A percentile compares a stretch with the other conserved stretches of the same genome.
Conservation (phyloP, 306 rosid species). For the Hippophae rhamnoides region DNA sequence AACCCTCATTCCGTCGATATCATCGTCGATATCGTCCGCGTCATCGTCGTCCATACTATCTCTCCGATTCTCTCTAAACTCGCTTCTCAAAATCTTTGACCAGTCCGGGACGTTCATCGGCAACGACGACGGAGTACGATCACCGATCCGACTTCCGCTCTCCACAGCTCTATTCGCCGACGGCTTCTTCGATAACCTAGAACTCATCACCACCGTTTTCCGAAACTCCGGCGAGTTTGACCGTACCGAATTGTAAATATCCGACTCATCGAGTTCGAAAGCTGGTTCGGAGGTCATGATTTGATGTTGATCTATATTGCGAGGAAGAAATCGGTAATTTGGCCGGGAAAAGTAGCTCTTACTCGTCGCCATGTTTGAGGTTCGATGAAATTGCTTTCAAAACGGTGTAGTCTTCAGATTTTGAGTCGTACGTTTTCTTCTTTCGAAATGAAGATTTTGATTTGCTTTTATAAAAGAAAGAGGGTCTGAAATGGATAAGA, state of each 20-base stretch:
- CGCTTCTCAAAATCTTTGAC: slow-evolving; percentile 72
- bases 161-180: slow-evolving; percentile 17
- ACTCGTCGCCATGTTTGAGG: slow-evolving; percentile 48
- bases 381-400: background rate
- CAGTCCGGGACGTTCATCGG: slow-evolving; percentile 81
- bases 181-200: slow-evolving; percentile 26
- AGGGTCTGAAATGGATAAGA: slow-evolving; percentile 46
- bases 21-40: slow-evolving; percentile 20
- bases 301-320: slow-evolving; percentile 21
- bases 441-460: slow-evolving; percentile 1
- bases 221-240: slow-evolving; percentile 54
- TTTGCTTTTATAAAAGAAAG: slow-evolving; percentile 44
- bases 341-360: slow-evolving; percentile 34
- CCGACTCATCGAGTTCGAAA: slow-evolving; percentile 73
- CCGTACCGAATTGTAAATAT: slow-evolving; percentile 44
- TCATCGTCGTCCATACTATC: slow-evolving; percentile 15
- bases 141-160: slow-evolving; percentile 19
- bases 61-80: slow-evolving; percentile 41
- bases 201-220: slow-evolving; percentile 19
- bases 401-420: background rate
- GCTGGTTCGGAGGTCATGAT: slow-evolving; percentile 32
- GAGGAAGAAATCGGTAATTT: slow-evolving; percentile 45
- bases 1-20: slow-evolving; percentile 19
- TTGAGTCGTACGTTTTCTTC: slow-evolving; percentile 8
- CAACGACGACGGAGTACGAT: slow-evolving; percentile 36